Conservation (phyloP, 2,329 filamentous ascomycete species). For the Coniella lustricola region DNA sequence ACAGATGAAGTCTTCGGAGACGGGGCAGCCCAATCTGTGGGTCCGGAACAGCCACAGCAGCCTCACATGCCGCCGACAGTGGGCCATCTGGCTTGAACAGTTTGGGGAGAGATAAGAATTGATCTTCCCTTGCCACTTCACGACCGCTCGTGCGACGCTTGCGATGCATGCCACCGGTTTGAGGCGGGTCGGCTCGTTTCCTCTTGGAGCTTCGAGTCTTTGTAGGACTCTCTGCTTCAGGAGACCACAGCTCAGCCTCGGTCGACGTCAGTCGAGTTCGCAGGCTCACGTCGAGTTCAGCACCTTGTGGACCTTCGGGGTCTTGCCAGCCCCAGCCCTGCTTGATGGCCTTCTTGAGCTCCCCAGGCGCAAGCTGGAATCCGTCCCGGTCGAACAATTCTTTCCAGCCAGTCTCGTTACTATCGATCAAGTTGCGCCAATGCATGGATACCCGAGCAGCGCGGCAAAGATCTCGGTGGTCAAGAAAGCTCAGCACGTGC, state of each 20-base stretch:
- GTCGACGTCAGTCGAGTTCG: slow-evolving; percentile 44
- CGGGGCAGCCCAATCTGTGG: slow-evolving; percentile 72
- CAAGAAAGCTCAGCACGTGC: slow-evolving; percentile 80
- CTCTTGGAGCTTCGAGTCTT: slow-evolving; percentile 48
- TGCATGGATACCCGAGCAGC: slow-evolving; percentile 90
- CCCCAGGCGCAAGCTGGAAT: slow-evolving; percentile 69
- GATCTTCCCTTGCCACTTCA: slow-evolving; percentile 38
- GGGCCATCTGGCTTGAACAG: slow-evolving; percentile 68
- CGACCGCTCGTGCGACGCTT: slow-evolving; percentile 47
- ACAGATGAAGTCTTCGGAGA: slow-evolving; percentile 79
- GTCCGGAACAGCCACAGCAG: slow-evolving; percentile 74
- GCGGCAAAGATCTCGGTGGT: slow-evolving; percentile 77
- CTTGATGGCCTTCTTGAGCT: slow-evolving; percentile 75
- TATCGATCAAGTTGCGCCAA: slow-evolving; percentile 86
- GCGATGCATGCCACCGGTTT: slow-evolving; percentile 39
- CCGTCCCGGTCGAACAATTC: slow-evolving; percentile 81
- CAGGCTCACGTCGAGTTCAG: slow-evolving; percentile 71
- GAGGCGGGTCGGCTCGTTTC: slow-evolving; percentile 44
- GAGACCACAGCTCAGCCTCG: slow-evolving; percentile 44
- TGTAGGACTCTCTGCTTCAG: slow-evolving; percentile 32
- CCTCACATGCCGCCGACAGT: slow-evolving; percentile 77
- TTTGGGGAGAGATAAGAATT: slow-evolving; percentile 32
- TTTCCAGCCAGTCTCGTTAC: slow-evolving; percentile 94
- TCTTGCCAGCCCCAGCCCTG: slow-evolving; percentile 99
- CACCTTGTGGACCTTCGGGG: slow-evolving; percentile 65